These are phyloP conservation scores for Podosphaera fusca DNA, from an alignment of 2,329 filamentous ascomycete genomes.

Conservation along the genomic window DNA sequence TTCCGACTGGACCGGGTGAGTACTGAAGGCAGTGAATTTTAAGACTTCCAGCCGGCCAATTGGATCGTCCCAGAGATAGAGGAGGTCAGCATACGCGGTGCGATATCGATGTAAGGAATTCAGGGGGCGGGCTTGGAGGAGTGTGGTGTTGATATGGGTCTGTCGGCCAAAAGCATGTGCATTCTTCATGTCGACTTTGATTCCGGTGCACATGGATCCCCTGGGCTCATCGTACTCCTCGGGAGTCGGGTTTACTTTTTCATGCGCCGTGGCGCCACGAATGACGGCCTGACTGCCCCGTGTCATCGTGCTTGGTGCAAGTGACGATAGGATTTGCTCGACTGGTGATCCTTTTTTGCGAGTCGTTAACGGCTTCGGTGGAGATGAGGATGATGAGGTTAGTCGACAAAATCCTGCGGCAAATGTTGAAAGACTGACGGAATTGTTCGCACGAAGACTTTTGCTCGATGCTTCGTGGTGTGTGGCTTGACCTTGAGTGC, in stretches of 20 bases:
- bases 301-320: slow-evolving; percentile 21
- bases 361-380: slow-evolving; percentile 20
- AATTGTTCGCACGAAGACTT: slow-evolving; percentile 24
- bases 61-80: slow-evolving; percentile 42
- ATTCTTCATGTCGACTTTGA: slow-evolving; percentile 30
- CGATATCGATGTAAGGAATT: slow-evolving; percentile 35
- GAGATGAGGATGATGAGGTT: slow-evolving; percentile 21
- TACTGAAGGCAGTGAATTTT: slow-evolving; percentile 32
- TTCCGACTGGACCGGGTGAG: neutral
- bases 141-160: slow-evolving; percentile 35
- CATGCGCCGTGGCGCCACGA: slow-evolving; percentile 17
- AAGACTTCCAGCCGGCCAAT: slow-evolving; percentile 40
- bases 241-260: slow-evolving; percentile 8
- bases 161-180: slow-evolving; percentile 46
- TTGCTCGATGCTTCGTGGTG: slow-evolving; percentile 28
- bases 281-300: slow-evolving; percentile 19
- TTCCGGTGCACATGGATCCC: slow-evolving; percentile 11
- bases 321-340: slow-evolving; percentile 32
- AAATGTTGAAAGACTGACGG: slow-evolving; percentile 28
- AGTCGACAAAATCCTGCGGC: slow-evolving; percentile 28
- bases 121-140: slow-evolving; percentile 28
- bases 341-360: slow-evolving; percentile 36
- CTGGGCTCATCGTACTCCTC: slow-evolving; percentile 13
- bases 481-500: slow-evolving; percentile 31
- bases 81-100: slow-evolving; percentile 42